A percentile compares a stretch with the other conserved stretches of the same genome.
phyloP scores from a whole-genome alignment of 805 yeast species.

The Candida germanica region DNA sequence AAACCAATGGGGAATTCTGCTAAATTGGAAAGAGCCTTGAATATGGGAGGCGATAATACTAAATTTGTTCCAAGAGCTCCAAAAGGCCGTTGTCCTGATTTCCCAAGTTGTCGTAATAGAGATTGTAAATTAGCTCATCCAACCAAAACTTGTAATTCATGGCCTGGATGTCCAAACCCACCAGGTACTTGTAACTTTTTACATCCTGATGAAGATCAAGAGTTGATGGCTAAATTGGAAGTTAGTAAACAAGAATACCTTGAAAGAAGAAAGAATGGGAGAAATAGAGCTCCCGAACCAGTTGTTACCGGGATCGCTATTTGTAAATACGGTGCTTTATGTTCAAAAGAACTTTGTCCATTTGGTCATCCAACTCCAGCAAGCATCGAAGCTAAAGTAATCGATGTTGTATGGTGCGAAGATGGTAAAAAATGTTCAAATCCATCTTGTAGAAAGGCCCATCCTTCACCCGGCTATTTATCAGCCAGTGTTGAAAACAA shows the following conservation, averaged over 20 bases:
- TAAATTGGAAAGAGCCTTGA: slow-evolving; percentile 42
- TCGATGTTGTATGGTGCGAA: slow-evolving; percentile 72
- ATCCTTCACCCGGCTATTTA: slow-evolving; percentile 63
- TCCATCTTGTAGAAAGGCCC: slow-evolving; percentile 66
- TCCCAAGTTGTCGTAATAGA: slow-evolving; percentile 64
- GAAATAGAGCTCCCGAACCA: slow-evolving; percentile 24
- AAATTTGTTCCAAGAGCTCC: slow-evolving; percentile 45
- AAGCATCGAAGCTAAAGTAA: slow-evolving; percentile 67
- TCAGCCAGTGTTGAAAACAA: slow-evolving; percentile 17
- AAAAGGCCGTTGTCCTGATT: slow-evolving; percentile 64
- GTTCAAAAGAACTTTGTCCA: slow-evolving; percentile 78
- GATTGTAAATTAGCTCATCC: slow-evolving; percentile 81
- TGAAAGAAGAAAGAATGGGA: slow-evolving; percentile 33
- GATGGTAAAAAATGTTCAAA: slow-evolving; percentile 64
- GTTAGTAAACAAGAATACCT: slow-evolving; percentile 52
- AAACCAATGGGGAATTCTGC: slow-evolving; percentile 33
- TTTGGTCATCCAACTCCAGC: slow-evolving; percentile 93
- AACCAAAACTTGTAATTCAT: slow-evolving; percentile 66
- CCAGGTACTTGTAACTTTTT: slow-evolving; percentile 80
- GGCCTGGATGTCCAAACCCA: slow-evolving; percentile 73
- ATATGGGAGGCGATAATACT: slow-evolving; percentile 26
- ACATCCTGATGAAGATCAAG: slow-evolving; percentile 85
- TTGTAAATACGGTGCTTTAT: slow-evolving; percentile 74
- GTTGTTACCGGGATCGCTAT: slow-evolving; percentile 45
- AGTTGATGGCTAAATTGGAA: slow-evolving; percentile 63